These are phyloP conservation scores for Phlebopus sp. DNA, from an alignment of 1,284 basidiomycete genomes.

Conservation along the genomic window DNA sequence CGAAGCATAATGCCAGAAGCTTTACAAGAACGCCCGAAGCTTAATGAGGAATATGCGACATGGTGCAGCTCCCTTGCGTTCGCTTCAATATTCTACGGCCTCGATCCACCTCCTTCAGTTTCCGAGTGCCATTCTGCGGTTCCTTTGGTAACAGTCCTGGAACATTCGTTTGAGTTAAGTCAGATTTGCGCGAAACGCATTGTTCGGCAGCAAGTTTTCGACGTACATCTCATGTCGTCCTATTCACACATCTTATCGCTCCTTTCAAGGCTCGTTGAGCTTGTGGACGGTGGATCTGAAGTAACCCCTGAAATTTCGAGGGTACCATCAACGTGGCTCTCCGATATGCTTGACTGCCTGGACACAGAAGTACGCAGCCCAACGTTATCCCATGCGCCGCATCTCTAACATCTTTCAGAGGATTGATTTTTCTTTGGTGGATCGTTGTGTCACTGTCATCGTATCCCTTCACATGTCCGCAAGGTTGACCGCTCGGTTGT, in stretches of 20 bases:
- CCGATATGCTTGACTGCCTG: conserved; percentile 46
- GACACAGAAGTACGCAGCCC: conserved; percentile 47
- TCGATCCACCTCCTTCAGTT: conserved; percentile 32
- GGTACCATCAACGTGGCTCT: conserved; percentile 58
- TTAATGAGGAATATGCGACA: conserved; percentile 32
- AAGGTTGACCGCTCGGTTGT: conserved; percentile 50
- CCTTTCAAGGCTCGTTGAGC: conserved; percentile 46
- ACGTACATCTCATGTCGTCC: conserved; percentile 41
- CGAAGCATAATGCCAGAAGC: conserved; percentile 50
- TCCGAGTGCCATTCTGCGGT: conserved; percentile 31
- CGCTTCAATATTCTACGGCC: conserved; percentile 58
- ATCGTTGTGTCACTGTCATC: conserved; percentile 59
- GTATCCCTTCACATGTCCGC: conserved; percentile 53
- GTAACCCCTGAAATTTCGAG: conserved; percentile 43
- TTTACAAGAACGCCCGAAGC: conserved; percentile 48
- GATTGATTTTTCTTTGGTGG: conserved; percentile 65
- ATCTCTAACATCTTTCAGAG: conserved; percentile 36
- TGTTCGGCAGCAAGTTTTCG: conserved; percentile 28
- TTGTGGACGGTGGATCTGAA: conserved; percentile 35
- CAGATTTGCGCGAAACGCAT: conserved; percentile 42
- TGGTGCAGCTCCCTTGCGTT: conserved; percentile 48
- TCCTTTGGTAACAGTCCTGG: conserved; percentile 58
- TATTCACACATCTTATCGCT: conserved; percentile 50
- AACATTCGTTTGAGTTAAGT: conserved; percentile 50
- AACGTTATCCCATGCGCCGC: not conserved